Evolutionary conservation across 345 rosid species (phyloP), one percentile per base, ranked within the genome.

Genomic region (Dipteronia dyeriana): DNA sequence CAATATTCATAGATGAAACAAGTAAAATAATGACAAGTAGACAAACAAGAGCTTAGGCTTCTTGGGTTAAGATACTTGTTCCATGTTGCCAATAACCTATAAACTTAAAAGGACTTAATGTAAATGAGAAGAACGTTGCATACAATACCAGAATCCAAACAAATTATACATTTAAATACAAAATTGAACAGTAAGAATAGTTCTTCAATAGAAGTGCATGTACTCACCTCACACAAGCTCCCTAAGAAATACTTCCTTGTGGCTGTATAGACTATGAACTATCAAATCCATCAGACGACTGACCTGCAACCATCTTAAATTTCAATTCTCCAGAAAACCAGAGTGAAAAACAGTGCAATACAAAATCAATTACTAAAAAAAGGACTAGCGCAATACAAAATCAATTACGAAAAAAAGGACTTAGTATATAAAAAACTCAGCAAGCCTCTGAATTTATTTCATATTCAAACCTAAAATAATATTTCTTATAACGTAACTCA

Each of bases 201-300:
- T 59, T 19, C 11, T 23, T 23, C 16, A 8, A 26, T 4, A 13
- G 13, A 29, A 74, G 70, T 63, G 41, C 60, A 19, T 31, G 31
- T 22, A 45, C 91, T 89, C 75, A 94, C 98, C 99, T 96, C 49
- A 96, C 49, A 96, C 98, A 78, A 96, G 92, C 82, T 96, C 98
- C 74, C 99, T 85, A 68, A 96, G 92, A 79, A 96, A 96, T 0
- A 96, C 90, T 69, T 89, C 94, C 81, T 91, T 91, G 87, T 91
- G 91, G 81, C 94, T 91, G 83, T 91, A 91, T 20, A 91, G 78
- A 79, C 97, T 91, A 72, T 91, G 94, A 78, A 91, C 97, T 54
- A 91, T 91, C 91, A 91, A 85, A 85, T 91, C 94, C 91, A 91
- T 57, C 82, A 91, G 83, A n/a, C 94, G 81, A 72, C 92, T 90